Evolutionary conservation across 352 stramenopile genomes (phyloP).

Genomic region (Phytopythium aichiense): DNA sequence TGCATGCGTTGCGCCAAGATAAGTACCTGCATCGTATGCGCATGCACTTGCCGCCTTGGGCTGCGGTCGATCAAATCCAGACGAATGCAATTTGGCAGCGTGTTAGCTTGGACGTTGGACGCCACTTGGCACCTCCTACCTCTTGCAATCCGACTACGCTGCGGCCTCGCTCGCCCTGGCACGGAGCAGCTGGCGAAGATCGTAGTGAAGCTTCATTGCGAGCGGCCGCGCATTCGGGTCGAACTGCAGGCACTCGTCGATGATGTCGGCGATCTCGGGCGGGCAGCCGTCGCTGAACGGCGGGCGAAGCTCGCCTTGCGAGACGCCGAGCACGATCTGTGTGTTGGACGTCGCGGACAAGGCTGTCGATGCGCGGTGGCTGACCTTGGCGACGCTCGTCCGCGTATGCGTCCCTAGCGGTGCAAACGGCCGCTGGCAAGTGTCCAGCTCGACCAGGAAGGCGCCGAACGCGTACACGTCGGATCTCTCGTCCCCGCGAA

Average conservation of each 20-base stretch:
- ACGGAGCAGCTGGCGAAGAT: conserved; percentile 19
- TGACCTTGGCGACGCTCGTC: background rate
- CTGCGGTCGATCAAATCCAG: no score
- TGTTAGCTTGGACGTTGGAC: no score
- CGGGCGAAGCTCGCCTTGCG: conserved; percentile 17
- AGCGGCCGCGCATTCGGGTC: conserved; percentile 51
- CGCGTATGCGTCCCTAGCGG: background rate
- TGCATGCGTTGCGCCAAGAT: no score
- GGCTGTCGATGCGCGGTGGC: background rate
- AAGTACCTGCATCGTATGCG: no score
- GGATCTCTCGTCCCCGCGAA: conserved; percentile 13
- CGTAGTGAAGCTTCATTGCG: conserved; percentile 46
- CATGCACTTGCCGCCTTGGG: no score
- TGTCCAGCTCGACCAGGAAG: conserved; percentile 31
- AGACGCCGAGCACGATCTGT: conserved; percentile 8
- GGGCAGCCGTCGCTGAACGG: conserved; percentile 50
- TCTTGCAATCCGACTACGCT: background rate
- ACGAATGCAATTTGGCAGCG: no score
- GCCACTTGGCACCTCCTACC: no score
- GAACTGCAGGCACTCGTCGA: conserved; percentile 37
- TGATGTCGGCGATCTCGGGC: conserved; percentile 42
- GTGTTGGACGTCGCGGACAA: background rate
- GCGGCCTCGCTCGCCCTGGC: background rate
- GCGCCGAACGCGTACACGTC: conserved; percentile 44
- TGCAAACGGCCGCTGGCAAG: conserved; percentile 14